A percentile compares a stretch with the other conserved stretches of the same genome.
These are phyloP conservation scores for Globisporangium rhizosaccharum DNA, from an alignment of 352 stramenopile species.

Conservation along the genomic window DNA sequence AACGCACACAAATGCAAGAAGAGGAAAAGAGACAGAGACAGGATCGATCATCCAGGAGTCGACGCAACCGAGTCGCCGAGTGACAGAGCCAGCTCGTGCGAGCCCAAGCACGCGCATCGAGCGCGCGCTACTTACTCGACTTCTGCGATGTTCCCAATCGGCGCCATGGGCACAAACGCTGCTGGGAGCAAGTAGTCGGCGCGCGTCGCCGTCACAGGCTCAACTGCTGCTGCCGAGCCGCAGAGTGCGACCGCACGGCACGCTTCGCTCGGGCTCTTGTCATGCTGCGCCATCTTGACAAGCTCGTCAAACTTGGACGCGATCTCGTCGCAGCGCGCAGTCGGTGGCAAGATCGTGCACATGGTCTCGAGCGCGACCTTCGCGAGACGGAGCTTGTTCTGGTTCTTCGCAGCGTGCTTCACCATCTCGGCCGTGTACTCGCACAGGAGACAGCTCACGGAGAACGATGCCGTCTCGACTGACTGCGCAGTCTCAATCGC, in stretches of 20 bases:
- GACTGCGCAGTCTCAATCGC: neutral
- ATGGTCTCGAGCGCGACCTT: slow-evolving; percentile 75
- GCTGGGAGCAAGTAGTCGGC: slow-evolving; percentile 12
- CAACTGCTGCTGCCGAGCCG: slow-evolving; percentile 27
- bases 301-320: slow-evolving; percentile 77
- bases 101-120: neutral
- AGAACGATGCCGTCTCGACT: slow-evolving; percentile 27
- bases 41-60: too few relatives aligned
- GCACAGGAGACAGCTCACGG: slow-evolving; percentile 68
- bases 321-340: slow-evolving; percentile 54
- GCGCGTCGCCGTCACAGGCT: slow-evolving; percentile 16
- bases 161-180: slow-evolving; percentile 11
- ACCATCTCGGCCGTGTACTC: slow-evolving; percentile 73
- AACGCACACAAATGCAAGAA: too few relatives aligned
- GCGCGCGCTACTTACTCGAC: neutral
- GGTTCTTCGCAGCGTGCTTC: slow-evolving; percentile 32
- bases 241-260: slow-evolving; percentile 60
- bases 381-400: slow-evolving; percentile 46
- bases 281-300: slow-evolving; percentile 41
- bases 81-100: too few relatives aligned
- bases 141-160: neutral
- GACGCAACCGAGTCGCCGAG: too few relatives aligned
- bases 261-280: slow-evolving; percentile 54
- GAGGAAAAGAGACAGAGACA: too few relatives aligned
- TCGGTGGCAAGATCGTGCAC: slow-evolving; percentile 62